Evolutionary conservation across 345 rosid genomes (phyloP).

Genomic region (Cardiospermum halicacabum): DNA sequence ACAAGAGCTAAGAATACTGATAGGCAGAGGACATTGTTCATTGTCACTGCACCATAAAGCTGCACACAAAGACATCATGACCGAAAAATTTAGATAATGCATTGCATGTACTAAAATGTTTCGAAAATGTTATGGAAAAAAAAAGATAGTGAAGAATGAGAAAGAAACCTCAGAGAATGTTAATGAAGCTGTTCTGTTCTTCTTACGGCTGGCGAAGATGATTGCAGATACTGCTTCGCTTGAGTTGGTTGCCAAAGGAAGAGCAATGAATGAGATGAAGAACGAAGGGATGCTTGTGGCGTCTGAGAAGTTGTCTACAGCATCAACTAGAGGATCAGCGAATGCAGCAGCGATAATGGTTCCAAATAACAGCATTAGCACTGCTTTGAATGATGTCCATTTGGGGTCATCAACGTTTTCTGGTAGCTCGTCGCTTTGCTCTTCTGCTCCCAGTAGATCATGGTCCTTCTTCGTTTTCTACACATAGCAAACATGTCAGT

Average conservation of each 20-base stretch:
- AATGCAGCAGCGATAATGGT: constrained; percentile 79
- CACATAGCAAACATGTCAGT: constrained; percentile 12
- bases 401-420: constrained; percentile 47
- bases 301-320: constrained; percentile 74
- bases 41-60: constrained; percentile 90
- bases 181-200: constrained; percentile 69
- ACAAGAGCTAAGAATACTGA: constrained; percentile 91
- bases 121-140: not conserved
- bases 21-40: constrained; percentile 87
- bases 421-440: constrained; percentile 45
- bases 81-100: not conserved
- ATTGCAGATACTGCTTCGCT: constrained; percentile 96
- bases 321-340: constrained; percentile 97
- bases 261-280: constrained; percentile 87
- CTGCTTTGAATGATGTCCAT: constrained; percentile 67
- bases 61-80: constrained; percentile 32
- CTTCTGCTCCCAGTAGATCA: constrained; percentile 45
- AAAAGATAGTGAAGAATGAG: not conserved
- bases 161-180: constrained; percentile 84
- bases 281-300: constrained; percentile 94
- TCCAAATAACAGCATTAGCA: constrained; percentile 60
- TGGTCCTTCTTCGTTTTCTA: constrained; percentile 83
- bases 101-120: too few relatives aligned
- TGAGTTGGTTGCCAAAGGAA: constrained; percentile 92
- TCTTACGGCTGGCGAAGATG: constrained; percentile 78